Evolutionary conservation across 2,329 filamentous ascomycete genomes (phyloP).

Genomic region (Xylariaceae sp.): DNA sequence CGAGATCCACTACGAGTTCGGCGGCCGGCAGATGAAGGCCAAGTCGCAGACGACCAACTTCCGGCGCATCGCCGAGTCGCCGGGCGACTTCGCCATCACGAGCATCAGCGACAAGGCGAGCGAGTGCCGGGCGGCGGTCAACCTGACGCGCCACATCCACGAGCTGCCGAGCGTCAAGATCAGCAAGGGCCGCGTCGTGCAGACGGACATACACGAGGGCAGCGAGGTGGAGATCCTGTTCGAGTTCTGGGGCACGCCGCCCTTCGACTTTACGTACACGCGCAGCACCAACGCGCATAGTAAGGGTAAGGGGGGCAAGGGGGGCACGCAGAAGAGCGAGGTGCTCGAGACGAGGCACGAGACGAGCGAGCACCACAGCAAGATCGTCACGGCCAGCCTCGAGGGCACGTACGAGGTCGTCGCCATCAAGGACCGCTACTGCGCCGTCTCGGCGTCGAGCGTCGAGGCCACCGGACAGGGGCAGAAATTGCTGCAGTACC

Average conservation of each 20-base stretch:
- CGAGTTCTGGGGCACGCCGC: conserved; percentile 89
- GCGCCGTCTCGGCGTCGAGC: conserved; percentile 73
- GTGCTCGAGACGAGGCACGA: conserved; percentile 90
- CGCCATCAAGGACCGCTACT: conserved; percentile 88
- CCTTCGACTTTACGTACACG: conserved; percentile 97
- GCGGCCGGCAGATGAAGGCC: conserved; percentile 69
- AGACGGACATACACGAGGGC: conserved; percentile 93
- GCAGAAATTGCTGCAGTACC: conserved; percentile 30
- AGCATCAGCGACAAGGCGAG: conserved; percentile 81
- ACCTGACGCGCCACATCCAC: conserved; percentile 78
- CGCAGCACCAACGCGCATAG: conserved; percentile 79
- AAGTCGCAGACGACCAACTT: conserved; percentile 75
- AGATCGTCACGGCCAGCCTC: conserved; percentile 77
- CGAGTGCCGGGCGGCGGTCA: conserved; percentile 73
- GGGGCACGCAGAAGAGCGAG: conserved; percentile 66
- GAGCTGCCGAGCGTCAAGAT: conserved; percentile 87
- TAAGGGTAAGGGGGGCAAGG: too few relatives aligned
- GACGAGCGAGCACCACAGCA: conserved; percentile 70
- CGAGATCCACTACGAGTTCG: conserved; percentile 86
- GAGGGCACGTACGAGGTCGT: conserved; percentile 98
- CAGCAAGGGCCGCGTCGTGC: conserved; percentile 70
- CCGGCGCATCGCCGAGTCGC: conserved; percentile 84
- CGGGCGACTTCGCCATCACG: conserved; percentile 82
- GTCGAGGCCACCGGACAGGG: conserved; percentile 41
- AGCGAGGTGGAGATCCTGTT: conserved; percentile 90